Percentiles rank a stretch among this genome's conserved stretches.
phyloP scores from a whole-genome alignment of 352 stramenopile genomes.

The Pythium coloratum region DNA sequence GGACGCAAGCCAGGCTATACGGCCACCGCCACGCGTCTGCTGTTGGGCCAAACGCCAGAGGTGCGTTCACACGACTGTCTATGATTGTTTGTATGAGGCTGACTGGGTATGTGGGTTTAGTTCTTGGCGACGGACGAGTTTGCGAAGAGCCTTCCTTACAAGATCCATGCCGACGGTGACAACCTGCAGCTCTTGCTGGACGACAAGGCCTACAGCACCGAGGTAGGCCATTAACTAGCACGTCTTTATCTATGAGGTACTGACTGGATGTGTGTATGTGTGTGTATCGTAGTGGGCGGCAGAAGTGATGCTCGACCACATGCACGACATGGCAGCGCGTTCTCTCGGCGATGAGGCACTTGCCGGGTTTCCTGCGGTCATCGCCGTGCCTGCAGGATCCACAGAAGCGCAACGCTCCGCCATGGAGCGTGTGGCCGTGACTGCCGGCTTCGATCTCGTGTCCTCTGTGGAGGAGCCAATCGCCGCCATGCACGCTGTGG shows the following conservation, averaged over 20 bases:
- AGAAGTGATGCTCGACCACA: slow-evolving; percentile 60
- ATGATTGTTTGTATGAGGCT: not conserved
- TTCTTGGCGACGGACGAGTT: slow-evolving; percentile 27
- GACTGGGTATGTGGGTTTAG: not conserved
- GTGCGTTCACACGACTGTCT: slow-evolving; percentile 4
- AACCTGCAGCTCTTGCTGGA: slow-evolving; percentile 44
- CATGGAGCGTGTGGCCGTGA: slow-evolving; percentile 51
- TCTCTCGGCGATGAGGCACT: slow-evolving; percentile 45
- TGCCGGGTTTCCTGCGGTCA: slow-evolving; percentile 46
- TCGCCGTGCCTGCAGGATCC: slow-evolving; percentile 47
- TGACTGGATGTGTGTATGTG: not conserved
- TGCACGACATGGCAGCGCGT: slow-evolving; percentile 42
- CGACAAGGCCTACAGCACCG: slow-evolving; percentile 54
- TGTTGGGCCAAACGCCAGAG: slow-evolving; percentile 35
- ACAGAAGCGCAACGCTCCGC: slow-evolving; percentile 33
- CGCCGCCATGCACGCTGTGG: slow-evolving; percentile 57
- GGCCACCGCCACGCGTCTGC: slow-evolving; percentile 47
- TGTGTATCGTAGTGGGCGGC: slow-evolving; percentile 41
- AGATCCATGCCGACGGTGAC: slow-evolving; percentile 27
- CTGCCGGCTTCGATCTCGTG: slow-evolving; percentile 59
- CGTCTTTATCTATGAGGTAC: not conserved
- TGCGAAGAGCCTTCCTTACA: slow-evolving; percentile 45
- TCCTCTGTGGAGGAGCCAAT: slow-evolving; percentile 59
- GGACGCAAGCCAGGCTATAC: slow-evolving; percentile 61
- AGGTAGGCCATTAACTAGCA: slow-evolving; percentile 31